These are phyloP conservation scores for Oenanthe sinensis DNA, from an alignment of 129 eudicot genomes.

Conservation along the genomic window DNA sequence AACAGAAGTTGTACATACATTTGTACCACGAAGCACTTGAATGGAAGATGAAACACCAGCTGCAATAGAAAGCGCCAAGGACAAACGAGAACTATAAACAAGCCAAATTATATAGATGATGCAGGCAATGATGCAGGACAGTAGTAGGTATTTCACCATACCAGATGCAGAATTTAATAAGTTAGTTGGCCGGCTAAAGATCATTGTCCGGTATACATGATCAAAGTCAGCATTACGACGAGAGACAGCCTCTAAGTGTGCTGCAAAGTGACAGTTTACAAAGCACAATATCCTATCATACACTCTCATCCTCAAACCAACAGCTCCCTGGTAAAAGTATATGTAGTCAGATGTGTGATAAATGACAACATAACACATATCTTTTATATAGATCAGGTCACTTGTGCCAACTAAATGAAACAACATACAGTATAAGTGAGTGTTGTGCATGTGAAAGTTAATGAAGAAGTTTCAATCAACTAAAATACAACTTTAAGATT, in stretches of 20 bases:
- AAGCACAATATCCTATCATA: constrained; percentile 73
- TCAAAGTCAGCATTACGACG: constrained; percentile 96
- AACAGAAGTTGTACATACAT: constrained; percentile 44
- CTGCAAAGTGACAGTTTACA: constrained; percentile 98
- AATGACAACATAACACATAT: background rate
- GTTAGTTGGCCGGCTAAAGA: constrained; percentile 61
- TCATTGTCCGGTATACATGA: constrained; percentile 87
- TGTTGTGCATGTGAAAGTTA: background rate
- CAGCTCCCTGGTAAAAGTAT: constrained; percentile 71
- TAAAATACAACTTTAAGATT: background rate
- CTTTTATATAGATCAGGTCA: background rate
- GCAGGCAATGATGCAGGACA: constrained; percentile 54
- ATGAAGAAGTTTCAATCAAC: background rate
- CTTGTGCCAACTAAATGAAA: background rate
- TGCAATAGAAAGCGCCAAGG: constrained; percentile 48
- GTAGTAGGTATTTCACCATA: constrained; percentile 46
- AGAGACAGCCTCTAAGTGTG: constrained; percentile 77
- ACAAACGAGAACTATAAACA: constrained; percentile 48
- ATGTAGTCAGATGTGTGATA: constrained; percentile 8
- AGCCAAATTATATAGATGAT: constrained; percentile 40
- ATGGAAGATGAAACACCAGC: constrained; percentile 67
- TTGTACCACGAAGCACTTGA: constrained; percentile 54
- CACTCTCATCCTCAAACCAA: constrained; percentile 89
- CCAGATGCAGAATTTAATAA: constrained; percentile 56
- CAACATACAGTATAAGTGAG: background rate